Evolutionary conservation across 768 basidiomycete genomes (phyloP), one percentile per base, ranked within the genome.

Genomic region (Amanita rimosa): DNA sequence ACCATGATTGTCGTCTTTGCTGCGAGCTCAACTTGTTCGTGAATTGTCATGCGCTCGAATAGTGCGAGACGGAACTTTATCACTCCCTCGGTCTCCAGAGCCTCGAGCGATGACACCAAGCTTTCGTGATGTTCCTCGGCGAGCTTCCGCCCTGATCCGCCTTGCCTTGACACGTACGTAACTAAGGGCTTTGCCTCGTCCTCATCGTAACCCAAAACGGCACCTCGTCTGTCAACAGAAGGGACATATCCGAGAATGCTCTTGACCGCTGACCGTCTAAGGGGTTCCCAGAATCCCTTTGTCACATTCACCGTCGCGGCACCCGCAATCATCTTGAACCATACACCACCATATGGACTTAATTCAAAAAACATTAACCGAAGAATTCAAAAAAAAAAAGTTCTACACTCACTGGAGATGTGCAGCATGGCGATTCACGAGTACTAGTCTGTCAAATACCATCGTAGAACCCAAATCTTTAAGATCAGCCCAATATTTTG

Each of bases 1-100:
- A 83, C 59, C 55, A 83, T 61, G 53, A 84, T 81, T 21, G 81
- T 85, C 19, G 80, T 81, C 52, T 76, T 66, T 21, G 81, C 75
- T 0, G 69, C 73, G 19, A 81, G 58, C 44, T 70, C 67, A 46
- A 88, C 65, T 61, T 87, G 85, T 50, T 85, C 74, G 50, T 78
- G 78, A 53, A 79, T 67, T 1, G 69, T 64, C 57, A 87, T 52
- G 34, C 65, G 61, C 53, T 68, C 67, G 65, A 70, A 64, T 27
- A 37, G 31, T 22, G 57, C 60, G 24, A 64, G 56, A 54, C 79
- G 73, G 55, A 79, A 69, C 47, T 67, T 65, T 49, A 74, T 74
- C 22, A 80, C 53, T 29, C 76, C 76, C 54, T 79, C 65, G 48
- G 68, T 69, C 52, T 67, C 68, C 35, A 84, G 67, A 52, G 65